These are phyloP conservation scores for Pseudisothecium myosuroides DNA, from an alignment of 225 moss, liverwort and hornwort genomes.

Conservation along the genomic window DNA sequence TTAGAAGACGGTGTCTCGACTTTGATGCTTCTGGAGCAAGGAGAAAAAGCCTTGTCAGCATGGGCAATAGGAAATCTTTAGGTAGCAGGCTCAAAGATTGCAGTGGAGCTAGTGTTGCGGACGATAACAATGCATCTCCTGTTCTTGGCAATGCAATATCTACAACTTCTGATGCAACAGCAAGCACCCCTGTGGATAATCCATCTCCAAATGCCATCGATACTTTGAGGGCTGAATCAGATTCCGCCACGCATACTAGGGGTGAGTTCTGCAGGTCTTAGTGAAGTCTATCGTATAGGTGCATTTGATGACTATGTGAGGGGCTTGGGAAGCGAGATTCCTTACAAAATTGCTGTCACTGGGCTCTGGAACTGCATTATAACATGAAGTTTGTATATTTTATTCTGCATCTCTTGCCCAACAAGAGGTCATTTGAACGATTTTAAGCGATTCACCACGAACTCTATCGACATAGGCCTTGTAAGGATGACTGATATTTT, in stretches of 20 bases:
- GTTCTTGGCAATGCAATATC: conserved; percentile 28
- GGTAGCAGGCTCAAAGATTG: conserved; percentile 45
- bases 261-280: neutral
- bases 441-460: neutral
- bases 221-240: neutral
- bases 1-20: conserved; percentile 79
- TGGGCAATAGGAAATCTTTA: conserved; percentile 37
- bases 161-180: conserved; percentile 46
- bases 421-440: neutral
- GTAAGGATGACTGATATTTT: neutral
- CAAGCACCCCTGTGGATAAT: conserved; percentile 3
- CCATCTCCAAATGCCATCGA: neutral
- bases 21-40: conserved; percentile 78
- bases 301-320: neutral
- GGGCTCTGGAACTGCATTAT: neutral
- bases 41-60: conserved; percentile 65
- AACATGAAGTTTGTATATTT: no score
- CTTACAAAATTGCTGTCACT: neutral
- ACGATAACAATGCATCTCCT: conserved; percentile 15
- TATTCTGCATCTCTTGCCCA: neutral
- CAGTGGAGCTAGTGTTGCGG: conserved; percentile 15
- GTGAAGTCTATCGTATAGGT: neutral
- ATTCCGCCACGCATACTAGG: neutral
- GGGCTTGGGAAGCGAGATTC: neutral
- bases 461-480: neutral